Percentiles rank a stretch among this genome's conserved stretches.
Conservation (phyloP, 208 protist species). For the Crithidia brevicula region DNA sequence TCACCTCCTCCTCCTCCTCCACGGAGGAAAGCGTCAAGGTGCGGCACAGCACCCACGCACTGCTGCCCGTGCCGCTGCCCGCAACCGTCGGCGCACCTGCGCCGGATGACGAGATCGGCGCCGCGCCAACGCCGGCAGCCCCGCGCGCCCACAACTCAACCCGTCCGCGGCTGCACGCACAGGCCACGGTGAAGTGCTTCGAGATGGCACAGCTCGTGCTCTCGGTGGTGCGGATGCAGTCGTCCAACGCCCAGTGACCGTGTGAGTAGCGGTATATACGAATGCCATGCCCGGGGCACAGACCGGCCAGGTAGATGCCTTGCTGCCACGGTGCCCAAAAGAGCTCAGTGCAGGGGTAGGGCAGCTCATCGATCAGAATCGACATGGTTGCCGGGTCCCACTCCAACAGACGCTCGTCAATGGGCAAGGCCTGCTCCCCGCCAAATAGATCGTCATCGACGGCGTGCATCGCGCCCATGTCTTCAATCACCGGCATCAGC, state of each 20-base stretch:
- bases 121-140: neutral
- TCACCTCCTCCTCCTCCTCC: constrained; percentile 15
- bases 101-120: neutral
- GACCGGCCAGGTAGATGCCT: constrained; percentile 68
- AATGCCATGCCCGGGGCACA: constrained; percentile 61
- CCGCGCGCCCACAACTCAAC: constrained; percentile 52
- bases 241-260: constrained; percentile 74
- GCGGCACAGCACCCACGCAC: constrained; percentile 30
- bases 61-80: neutral
- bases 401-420: constrained; percentile 49
- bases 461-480: constrained; percentile 25
- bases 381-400: constrained; percentile 65
- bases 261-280: constrained; percentile 84
- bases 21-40: constrained; percentile 10
- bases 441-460: constrained; percentile 35
- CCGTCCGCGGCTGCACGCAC: constrained; percentile 50
- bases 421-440: constrained; percentile 13
- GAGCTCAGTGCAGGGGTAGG: constrained; percentile 65
- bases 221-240: constrained; percentile 48
- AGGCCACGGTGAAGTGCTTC: constrained; percentile 70
- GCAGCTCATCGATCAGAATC: constrained; percentile 62
- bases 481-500: constrained; percentile 61
- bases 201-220: constrained; percentile 69
- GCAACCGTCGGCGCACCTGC: neutral
- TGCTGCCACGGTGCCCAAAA: constrained; percentile 88